A percentile compares a stretch with the other conserved stretches of the same genome.
Conservation (phyloP, 495 filamentous ascomycete species). For the Penicillium bialowiezense region DNA sequence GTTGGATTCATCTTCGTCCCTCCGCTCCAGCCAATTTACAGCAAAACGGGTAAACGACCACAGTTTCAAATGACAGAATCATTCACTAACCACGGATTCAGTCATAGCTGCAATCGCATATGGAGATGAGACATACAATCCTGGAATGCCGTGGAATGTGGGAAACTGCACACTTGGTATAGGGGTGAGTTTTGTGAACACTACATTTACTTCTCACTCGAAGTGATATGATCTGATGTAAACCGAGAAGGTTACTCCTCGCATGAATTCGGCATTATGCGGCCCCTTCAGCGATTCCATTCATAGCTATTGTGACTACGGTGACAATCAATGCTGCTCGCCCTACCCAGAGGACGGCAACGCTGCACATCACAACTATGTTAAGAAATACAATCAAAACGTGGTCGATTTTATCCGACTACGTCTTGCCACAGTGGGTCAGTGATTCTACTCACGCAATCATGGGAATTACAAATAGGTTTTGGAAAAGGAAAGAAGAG, state of each 20-base stretch:
- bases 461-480: not conserved
- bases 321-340: constrained; percentile 21
- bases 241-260: constrained; percentile 19
- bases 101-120: constrained; percentile 24
- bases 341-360: constrained; percentile 11
- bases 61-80: not conserved
- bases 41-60: constrained; percentile 14
- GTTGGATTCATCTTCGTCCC: constrained; percentile 14
- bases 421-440: not conserved
- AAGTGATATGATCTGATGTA: not conserved
- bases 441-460: not conserved
- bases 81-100: not conserved
- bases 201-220: not conserved
- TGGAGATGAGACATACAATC: constrained; percentile 26
- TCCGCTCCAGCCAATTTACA: constrained; percentile 17
- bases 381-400: constrained; percentile 18
- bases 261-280: constrained; percentile 23
- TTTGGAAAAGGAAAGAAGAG: not conserved
- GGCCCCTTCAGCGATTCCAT: constrained; percentile 13
- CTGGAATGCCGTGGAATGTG: constrained; percentile 19
- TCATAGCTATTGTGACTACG: constrained; percentile 24
- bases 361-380: constrained; percentile 17
- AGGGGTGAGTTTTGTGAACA: constrained; percentile 16
- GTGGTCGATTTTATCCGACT: constrained; percentile 21
- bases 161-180: constrained; percentile 24